Base-by-base conservation (phyloP, 805 yeast species). In the Candida alai region DNA sequence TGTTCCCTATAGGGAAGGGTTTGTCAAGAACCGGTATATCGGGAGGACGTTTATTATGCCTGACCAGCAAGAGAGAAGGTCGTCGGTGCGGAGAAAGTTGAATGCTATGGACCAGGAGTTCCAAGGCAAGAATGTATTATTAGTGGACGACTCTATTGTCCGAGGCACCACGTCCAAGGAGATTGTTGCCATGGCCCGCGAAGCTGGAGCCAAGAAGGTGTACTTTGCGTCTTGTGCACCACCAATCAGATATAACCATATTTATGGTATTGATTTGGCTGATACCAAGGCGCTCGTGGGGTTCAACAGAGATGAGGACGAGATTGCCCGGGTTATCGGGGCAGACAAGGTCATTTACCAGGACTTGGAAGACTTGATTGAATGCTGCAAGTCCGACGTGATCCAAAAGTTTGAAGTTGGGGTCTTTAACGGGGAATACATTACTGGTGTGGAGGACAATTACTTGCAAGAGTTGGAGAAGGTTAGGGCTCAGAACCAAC, bases 31-130 rank as follows among this genome's bases (percentile, higher is more conserved):
- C 67, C 75, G 97, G 51, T 93, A 93, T 55, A 95, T 93, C 40
- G 98, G 98, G 20, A 79, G 98, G 62, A 93, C 98, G 1, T 93
- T 93, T 56, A 93, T 93, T 52, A 93, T 93, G 98, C 97, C 98
- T 11, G 89, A 87, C 65, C 98, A 93, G 69, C 78, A 79, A 57
- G 94, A 89, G 62, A 78, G 98, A 60, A 79, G 89, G 33, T 86
- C 96, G 2, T 82, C 94, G 16, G 98, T 93, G 12, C 78, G 98
- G 56, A 76, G 95, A 49, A 93, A 93, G 65, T 73, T 93, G 52
- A 93, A 93, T 60, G 97, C 98, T 6, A 93, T 93, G 96, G 87
- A 79, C 40, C 76, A 84, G 29, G 98, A 93, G 64, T 93, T 93
- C 58, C 73, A 75, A 44, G 93, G 78, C 43, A 78, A 87, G 50